Conservation (phyloP, 164 flowering plant species). For the Umbilicus rupestris region DNA sequence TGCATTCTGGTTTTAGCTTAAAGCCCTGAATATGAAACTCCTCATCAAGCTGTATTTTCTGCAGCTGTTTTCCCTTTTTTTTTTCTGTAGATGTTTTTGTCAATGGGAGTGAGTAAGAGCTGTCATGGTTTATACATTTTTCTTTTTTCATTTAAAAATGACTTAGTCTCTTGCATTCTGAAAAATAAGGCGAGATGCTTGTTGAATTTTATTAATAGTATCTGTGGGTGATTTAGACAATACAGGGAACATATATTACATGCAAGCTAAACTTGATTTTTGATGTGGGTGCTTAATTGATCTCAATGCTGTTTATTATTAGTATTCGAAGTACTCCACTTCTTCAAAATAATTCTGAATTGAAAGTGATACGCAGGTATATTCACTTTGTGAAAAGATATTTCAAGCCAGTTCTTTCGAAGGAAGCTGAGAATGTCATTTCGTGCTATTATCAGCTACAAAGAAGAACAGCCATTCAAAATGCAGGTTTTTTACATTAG, state of each 20-base stretch:
- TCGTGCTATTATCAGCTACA: conserved; percentile 96
- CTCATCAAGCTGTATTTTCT: not conserved
- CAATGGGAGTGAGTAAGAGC: not conserved
- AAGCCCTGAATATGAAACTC: not conserved
- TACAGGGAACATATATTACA: not conserved
- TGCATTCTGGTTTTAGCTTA: not conserved
- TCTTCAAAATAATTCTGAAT: not conserved
- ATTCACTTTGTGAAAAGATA: conserved; percentile 65
- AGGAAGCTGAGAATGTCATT: conserved; percentile 83
- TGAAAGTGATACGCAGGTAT: conserved; percentile 40
- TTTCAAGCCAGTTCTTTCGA: conserved; percentile 74
- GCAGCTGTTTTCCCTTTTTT: not conserved
- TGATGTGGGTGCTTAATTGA: not conserved
- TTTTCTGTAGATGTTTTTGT: not conserved
- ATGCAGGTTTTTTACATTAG: conserved; percentile 61
- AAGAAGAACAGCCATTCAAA: conserved; percentile 73
- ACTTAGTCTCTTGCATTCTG: not conserved
- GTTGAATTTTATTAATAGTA: no score
- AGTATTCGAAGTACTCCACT: not conserved
- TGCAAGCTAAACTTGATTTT: not conserved
- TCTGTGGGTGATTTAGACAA: not conserved
- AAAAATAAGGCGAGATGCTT: not conserved
- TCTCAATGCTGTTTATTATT: not conserved
- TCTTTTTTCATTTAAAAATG: not conserved
- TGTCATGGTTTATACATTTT: not conserved